These are phyloP conservation scores for Termitomyces sp. DNA, from an alignment of 768 basidiomycete species.

Conservation along the genomic window DNA sequence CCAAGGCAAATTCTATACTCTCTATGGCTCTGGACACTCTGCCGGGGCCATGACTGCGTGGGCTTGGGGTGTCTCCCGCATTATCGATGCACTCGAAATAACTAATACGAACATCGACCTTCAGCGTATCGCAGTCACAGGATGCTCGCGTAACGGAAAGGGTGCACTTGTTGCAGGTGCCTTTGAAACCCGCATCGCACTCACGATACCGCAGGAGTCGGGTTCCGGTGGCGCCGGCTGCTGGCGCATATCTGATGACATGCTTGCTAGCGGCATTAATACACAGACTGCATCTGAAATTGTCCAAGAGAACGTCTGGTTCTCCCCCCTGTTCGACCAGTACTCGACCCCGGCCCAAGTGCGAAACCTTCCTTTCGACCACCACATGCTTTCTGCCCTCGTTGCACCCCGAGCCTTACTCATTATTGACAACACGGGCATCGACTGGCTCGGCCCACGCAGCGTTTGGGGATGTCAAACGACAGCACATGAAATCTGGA, in stretches of 20 bases:
- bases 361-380: conserved; percentile 51
- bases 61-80: conserved; percentile 58
- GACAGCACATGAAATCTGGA: conserved; percentile 46
- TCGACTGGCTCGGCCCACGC: conserved; percentile 53
- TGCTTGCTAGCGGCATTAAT: conserved; percentile 36
- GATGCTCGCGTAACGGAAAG: conserved; percentile 61
- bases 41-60: conserved; percentile 58
- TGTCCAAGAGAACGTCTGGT: conserved; percentile 61
- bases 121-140: conserved; percentile 48
- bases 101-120: conserved; percentile 46
- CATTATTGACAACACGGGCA: conserved; percentile 52
- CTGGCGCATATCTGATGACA: conserved; percentile 55
- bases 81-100: conserved; percentile 57
- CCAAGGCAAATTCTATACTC: conserved; percentile 52
- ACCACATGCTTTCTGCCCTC: conserved; percentile 52
- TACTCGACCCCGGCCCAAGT: conserved; percentile 44
- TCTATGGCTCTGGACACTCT: conserved; percentile 44
- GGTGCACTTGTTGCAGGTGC: conserved; percentile 58
- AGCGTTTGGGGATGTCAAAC: conserved; percentile 49
- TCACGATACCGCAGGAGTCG: conserved; percentile 62
- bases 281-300: conserved; percentile 59
- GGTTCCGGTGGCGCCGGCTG: conserved; percentile 58
- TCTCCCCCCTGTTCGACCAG: conserved; percentile 45
- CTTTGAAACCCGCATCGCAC: conserved; percentile 53
- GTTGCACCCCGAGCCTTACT: conserved; percentile 54